Evolutionary conservation across 768 basidiomycete genomes (phyloP).

Genomic region (Suillus bovinus): DNA sequence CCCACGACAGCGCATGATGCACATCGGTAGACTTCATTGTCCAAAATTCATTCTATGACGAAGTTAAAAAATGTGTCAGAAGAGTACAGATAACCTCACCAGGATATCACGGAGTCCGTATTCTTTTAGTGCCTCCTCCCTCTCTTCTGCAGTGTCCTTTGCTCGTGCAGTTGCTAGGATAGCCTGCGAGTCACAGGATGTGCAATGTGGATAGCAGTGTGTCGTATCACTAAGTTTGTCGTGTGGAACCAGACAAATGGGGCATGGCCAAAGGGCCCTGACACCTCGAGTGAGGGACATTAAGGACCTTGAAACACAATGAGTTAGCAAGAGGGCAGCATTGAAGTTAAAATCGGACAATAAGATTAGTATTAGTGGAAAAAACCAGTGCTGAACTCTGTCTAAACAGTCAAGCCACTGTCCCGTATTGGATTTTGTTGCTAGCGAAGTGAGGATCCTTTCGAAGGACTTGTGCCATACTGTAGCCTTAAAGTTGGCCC

Average conservation of each 20-base stretch:
- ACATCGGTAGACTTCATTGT: constrained; percentile 34
- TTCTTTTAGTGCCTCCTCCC: neutral
- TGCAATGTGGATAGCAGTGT: neutral
- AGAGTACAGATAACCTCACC: neutral
- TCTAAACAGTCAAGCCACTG: neutral
- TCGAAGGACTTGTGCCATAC: neutral
- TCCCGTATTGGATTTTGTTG: neutral
- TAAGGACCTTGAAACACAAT: neutral
- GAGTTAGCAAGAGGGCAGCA: neutral
- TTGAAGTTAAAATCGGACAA: neutral
- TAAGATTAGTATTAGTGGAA: neutral
- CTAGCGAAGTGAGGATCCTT: neutral
- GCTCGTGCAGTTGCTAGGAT: neutral
- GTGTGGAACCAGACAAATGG: neutral
- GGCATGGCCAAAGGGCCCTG: neutral
- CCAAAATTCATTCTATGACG: constrained; percentile 36
- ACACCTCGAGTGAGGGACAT: neutral
- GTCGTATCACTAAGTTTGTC: neutral
- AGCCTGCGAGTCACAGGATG: neutral
- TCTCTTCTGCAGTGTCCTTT: neutral
- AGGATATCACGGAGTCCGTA: neutral
- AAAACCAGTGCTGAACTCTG: neutral
- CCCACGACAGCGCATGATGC: constrained; percentile 34
- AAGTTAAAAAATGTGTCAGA: neutral
- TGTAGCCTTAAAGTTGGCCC: neutral